These are phyloP conservation scores for Aspergillus fijiensis DNA, from an alignment of 2,329 filamentous ascomycete genomes.

Conservation along the genomic window DNA sequence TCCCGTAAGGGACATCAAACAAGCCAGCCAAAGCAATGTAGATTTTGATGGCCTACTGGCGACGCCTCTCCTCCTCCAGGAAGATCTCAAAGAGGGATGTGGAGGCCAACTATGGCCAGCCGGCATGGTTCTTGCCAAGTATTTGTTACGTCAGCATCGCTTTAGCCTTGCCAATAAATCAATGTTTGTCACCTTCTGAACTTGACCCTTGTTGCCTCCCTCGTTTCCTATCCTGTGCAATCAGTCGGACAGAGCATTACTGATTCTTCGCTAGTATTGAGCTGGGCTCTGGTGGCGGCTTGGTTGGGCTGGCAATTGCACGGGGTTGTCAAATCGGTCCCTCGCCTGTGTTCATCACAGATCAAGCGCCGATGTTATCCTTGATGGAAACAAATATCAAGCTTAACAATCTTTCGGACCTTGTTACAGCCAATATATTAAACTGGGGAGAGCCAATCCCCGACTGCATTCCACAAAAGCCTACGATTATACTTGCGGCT, in stretches of 20 bases:
- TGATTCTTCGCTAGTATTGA: slow-evolving; percentile 65
- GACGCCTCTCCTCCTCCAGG: slow-evolving; percentile 70
- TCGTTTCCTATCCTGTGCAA: neutral
- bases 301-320: slow-evolving; percentile 69
- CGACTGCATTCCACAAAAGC: slow-evolving; percentile 49
- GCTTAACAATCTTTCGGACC: slow-evolving; percentile 69
- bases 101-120: slow-evolving; percentile 95
- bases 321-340: slow-evolving; percentile 54
- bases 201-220: neutral
- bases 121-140: slow-evolving; percentile 81
- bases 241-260: neutral
- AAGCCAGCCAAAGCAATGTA: slow-evolving; percentile 52
- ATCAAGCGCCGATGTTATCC: slow-evolving; percentile 79
- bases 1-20: slow-evolving; percentile 52
- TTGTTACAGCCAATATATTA: slow-evolving; percentile 67
- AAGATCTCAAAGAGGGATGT: slow-evolving; percentile 84
- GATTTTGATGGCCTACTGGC: slow-evolving; percentile 73
- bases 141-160: slow-evolving; percentile 74
- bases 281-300: slow-evolving; percentile 84
- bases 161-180: slow-evolving; percentile 63
- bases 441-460: slow-evolving; percentile 66
- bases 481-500: slow-evolving; percentile 84
- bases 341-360: slow-evolving; percentile 71
- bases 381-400: slow-evolving; percentile 84
- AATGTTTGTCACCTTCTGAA: slow-evolving; percentile 61